Conservation (phyloP, 768 basidiomycete genomes). For the Mycena leptocephala region DNA sequence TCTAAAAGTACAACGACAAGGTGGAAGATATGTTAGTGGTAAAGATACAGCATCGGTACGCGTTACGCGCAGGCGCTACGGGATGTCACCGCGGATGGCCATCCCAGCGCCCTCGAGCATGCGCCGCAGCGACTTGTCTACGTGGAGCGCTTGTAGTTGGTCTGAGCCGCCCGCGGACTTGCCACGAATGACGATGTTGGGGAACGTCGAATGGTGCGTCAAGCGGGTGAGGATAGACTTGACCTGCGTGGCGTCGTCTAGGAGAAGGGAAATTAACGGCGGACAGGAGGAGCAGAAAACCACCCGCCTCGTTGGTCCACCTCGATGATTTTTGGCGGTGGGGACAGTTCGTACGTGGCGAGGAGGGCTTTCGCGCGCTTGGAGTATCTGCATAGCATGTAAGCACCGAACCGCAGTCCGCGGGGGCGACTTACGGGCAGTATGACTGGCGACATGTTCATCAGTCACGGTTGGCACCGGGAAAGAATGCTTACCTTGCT, state of each 20-base stretch:
- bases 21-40: constrained; percentile 11
- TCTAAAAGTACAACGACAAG: constrained; percentile 26
- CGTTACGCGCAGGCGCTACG: not conserved
- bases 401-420: not conserved
- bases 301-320: constrained; percentile 79
- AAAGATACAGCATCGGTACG: constrained; percentile 28
- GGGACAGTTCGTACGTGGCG: constrained; percentile 70
- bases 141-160: constrained; percentile 68
- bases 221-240: constrained; percentile 79
- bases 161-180: constrained; percentile 79
- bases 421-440: constrained; percentile 73
- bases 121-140: constrained; percentile 58
- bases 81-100: constrained; percentile 44
- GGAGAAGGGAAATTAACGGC: constrained; percentile 6
- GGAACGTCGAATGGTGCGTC: constrained; percentile 81
- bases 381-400: constrained; percentile 64
- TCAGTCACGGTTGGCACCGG: not conserved
- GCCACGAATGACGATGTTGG: constrained; percentile 80
- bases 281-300: not conserved
- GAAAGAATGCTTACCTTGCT: constrained; percentile 73
- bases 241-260: constrained; percentile 76
- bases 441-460: constrained; percentile 64
- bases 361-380: constrained; percentile 76
- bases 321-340: constrained; percentile 80
- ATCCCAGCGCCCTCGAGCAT: constrained; percentile 68